These are phyloP conservation scores for Rubia peregrina DNA, from an alignment of 305 asterid species.

Conservation along the genomic window DNA sequence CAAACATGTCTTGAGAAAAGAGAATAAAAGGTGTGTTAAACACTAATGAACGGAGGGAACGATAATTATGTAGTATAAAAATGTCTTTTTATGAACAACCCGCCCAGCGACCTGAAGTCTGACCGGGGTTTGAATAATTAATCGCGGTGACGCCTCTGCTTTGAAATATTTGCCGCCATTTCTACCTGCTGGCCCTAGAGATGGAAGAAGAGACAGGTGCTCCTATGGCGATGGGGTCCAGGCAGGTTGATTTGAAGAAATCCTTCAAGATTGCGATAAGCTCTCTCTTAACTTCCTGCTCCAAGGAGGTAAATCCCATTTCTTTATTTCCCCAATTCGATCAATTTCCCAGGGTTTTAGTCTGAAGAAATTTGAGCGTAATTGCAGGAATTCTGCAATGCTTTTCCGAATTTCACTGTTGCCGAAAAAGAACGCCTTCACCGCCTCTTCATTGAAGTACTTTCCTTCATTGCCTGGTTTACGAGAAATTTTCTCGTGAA, in stretches of 20 bases:
- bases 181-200: background rate
- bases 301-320: conserved; percentile 37
- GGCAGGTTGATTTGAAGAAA: conserved; percentile 50
- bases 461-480: background rate
- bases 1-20: too few species aligned
- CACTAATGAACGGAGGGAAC: too few species aligned
- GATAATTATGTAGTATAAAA: too few species aligned
- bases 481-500: background rate
- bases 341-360: background rate
- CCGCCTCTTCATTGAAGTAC: conserved; percentile 50
- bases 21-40: too few species aligned
- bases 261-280: conserved; percentile 43
- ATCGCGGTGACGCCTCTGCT: background rate
- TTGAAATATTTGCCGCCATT: background rate
- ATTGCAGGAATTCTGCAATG: conserved; percentile 42
- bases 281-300: conserved; percentile 45
- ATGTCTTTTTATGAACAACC: too few species aligned
- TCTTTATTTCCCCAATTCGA: background rate
- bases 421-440: conserved; percentile 54
- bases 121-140: background rate
- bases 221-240: conserved; percentile 52
- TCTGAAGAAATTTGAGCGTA: conserved; percentile 3
- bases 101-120: too few species aligned
- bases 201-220: conserved; percentile 5
- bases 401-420: conserved; percentile 42